Percentiles rank a stretch among this genome's conserved stretches.
These are phyloP conservation scores for Candida boidinii DNA, from an alignment of 805 yeast genomes.

Conservation along the genomic window DNA sequence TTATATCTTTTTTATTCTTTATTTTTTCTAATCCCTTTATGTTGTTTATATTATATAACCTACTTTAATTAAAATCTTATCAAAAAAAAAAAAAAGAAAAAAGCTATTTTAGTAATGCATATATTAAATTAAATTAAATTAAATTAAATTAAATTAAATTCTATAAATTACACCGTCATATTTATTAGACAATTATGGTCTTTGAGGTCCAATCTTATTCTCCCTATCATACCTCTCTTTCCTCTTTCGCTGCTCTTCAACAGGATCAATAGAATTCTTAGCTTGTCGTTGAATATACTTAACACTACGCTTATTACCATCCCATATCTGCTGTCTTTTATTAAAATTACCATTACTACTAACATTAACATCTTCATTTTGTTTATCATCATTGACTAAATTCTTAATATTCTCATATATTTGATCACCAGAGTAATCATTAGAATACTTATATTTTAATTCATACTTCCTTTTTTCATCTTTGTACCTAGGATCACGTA, in stretches of 20 bases:
- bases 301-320: slow-evolving; percentile 22
- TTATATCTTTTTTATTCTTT: slow-evolving; percentile 1
- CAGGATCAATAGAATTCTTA: slow-evolving; percentile 8
- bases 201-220: slow-evolving; percentile 13
- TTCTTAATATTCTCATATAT: slow-evolving; percentile 55
- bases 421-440: slow-evolving; percentile 29
- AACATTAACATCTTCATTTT: slow-evolving; percentile 4
- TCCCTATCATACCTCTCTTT: slow-evolving; percentile 10
- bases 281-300: slow-evolving; percentile 14
- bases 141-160: slow-evolving; percentile 2
- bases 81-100: slow-evolving; percentile 1
- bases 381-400: slow-evolving; percentile 11
- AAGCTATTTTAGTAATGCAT: neutral
- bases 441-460: slow-evolving; percentile 36
- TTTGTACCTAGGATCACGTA: slow-evolving; percentile 72
- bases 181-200: neutral
- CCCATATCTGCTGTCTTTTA: slow-evolving; percentile 25
- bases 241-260: slow-evolving; percentile 17
- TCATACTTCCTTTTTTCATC: slow-evolving; percentile 59
- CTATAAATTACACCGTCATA: slow-evolving; percentile 1
- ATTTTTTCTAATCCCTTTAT: neutral
- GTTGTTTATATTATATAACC: neutral
- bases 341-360: slow-evolving; percentile 1
- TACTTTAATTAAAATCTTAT: neutral
- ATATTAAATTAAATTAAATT: slow-evolving; percentile 6